Conservation (phyloP, 768 basidiomycete genomes). For the Kwoniella botswanensis region DNA sequence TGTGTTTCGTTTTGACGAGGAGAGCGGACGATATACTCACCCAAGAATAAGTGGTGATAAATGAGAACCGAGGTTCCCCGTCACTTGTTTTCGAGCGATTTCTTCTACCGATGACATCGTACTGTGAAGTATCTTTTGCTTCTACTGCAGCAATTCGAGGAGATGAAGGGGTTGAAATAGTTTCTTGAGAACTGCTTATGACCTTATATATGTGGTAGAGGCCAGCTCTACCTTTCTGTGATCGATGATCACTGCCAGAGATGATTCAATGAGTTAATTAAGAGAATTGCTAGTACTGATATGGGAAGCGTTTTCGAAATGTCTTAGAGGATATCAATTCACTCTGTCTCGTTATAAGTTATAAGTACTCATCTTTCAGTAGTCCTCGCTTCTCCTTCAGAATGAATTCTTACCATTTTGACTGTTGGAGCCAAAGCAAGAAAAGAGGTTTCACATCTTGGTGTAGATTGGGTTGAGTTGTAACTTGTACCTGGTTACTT, state of each 20-base stretch:
- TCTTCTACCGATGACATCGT: constrained; percentile 19
- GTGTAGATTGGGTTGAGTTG: background rate
- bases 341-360: too few relatives aligned
- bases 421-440: background rate
- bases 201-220: too few relatives aligned
- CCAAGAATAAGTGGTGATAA: constrained; percentile 18
- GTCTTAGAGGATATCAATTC: too few relatives aligned
- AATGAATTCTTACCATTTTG: background rate
- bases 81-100: constrained; percentile 13
- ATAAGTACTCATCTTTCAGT: too few relatives aligned
- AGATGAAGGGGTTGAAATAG: too few relatives aligned
- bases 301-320: too few relatives aligned
- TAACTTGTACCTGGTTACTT: background rate
- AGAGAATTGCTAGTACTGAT: too few relatives aligned
- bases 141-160: background rate
- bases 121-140: background rate
- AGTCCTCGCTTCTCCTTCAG: too few relatives aligned
- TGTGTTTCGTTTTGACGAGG: background rate
- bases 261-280: too few relatives aligned
- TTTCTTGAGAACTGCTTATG: too few relatives aligned
- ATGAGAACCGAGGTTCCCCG: constrained; percentile 16
- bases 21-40: background rate
- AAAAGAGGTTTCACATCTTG: constrained; percentile 7
- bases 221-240: too few relatives aligned
- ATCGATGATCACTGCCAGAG: too few relatives aligned